Evolutionary conservation across 208 protist genomes (phyloP), one percentile per base, ranked within the genome.

Genomic region (Leishmania turanica): DNA sequence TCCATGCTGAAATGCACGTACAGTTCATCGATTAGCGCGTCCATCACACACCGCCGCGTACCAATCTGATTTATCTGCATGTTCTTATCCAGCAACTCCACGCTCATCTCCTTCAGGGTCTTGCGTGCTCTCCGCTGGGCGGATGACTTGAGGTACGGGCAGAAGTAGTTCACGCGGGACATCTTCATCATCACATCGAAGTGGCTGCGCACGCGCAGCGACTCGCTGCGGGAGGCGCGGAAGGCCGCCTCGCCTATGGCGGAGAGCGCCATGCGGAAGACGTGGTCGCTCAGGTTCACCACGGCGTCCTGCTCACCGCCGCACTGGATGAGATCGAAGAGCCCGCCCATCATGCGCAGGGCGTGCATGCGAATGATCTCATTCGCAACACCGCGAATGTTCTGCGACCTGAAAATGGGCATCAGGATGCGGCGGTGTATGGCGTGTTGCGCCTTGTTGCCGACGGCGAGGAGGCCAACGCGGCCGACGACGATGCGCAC

Each of bases 151-250:
- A 84, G n/a, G 75, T 89, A 93, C 3, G 87, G 89, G 53, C 87
- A 93, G 65, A 93, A 89, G 79, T 89, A 90, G 80, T 91, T 93
- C 58, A 89, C 1, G 37, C 85, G 86, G n/a, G 84, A 83, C 47
- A 91, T 82, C 65, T 77, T 85, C 81, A 87, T 84, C 78, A 90
- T 75, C 37, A 75, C 75, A 60, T 88, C 78, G 78, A 93, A 93
- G 69, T 84, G 82, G 17, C 79, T 34, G 62, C 88, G 89, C 31
- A 87, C 87, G 4, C 60, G 68, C 31, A 87, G 73, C n/a, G 87
- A 81, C 56, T 93, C 89, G 7, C 51, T 80, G 47, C 78, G 79
- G 15, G 83, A 87, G 31, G 87, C 87, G 71, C 84, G 84, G 81
- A 93, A 93, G 37, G 87, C 89, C 13, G 85, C 87, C 54, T 90